Base-by-base conservation (phyloP, 352 stramenopile genomes). In the Saprolegnia diclina region DNA sequence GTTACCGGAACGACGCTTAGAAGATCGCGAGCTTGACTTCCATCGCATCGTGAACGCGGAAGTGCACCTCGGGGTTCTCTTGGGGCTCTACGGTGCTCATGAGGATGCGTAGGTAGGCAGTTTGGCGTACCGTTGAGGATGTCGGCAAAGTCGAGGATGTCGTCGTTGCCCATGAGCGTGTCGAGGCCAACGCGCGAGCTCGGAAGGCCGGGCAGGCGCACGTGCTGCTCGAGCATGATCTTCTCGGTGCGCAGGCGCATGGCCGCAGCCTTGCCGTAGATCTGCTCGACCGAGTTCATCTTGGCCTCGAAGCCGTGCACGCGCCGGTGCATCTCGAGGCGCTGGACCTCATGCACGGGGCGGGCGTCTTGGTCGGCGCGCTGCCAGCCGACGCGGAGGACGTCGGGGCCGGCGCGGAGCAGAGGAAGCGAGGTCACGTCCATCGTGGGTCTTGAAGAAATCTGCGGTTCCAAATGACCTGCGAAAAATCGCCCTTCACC, bases 221-320 rank as follows among this genome's bases (percentile, higher is more conserved):
- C 80, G 73, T 91, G 91, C 76, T 94, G 84, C 72, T 94, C 83
- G 65, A 94, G 77, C 62, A 94, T 76, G n/a, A 81, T 70, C 74
- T 94, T 94, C 56, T 94, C 87, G n/a, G 87, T 92, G 71, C 87
- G 87, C 69, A 94, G 73, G 76, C 87, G 87, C 87, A 94, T 94
- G 66, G 87, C 81, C 22, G 87, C 87, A n/a, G 79, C 87, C 76
- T 92, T 94, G 72, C 87, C 87, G 75, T 94, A 94, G 46, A 94
- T 79, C 74, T 94, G 87, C 77, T 94, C 87, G 9, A 94, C 87
- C 63, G 84, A 92, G 61, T 82, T 77, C 87, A 94, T 94, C 77
- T 94, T 94, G 56, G 90, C 74, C 74, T 94, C 85, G 82, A 84
- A 94, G 73, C 91, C 85, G 57, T 78, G 84, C 56, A 78, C 75